Percentiles rank a stretch among this genome's conserved stretches.
phyloP scores from a whole-genome alignment of 805 yeast species.

The Pichia eremophila region DNA sequence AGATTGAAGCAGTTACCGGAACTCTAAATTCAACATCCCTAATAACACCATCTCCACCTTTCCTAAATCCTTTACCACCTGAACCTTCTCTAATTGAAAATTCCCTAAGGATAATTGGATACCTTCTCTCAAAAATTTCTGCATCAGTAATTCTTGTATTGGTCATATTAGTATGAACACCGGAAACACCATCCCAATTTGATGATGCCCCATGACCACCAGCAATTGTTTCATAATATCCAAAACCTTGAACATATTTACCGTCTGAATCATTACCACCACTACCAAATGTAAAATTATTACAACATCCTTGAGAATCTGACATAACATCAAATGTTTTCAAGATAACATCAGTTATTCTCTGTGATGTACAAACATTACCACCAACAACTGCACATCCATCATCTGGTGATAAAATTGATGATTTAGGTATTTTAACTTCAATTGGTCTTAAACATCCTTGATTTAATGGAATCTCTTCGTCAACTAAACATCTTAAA shows the following conservation, averaged over 20 bases:
- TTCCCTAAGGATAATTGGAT: constrained; percentile 70
- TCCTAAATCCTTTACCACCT: constrained; percentile 68
- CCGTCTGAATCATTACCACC: constrained; percentile 51
- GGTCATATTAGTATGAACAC: constrained; percentile 92
- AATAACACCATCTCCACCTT: constrained; percentile 81
- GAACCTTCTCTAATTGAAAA: constrained; percentile 62
- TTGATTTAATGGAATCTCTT: constrained; percentile 85
- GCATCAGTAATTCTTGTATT: constrained; percentile 90
- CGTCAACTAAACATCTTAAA: constrained; percentile 72
- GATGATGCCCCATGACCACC: constrained; percentile 92
- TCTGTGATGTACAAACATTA: constrained; percentile 89
- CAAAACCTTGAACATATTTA: constrained; percentile 57
- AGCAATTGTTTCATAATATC: constrained; percentile 90
- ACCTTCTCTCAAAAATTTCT: constrained; percentile 79
- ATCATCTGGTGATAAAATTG: constrained; percentile 62
- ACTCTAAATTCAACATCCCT: constrained; percentile 76
- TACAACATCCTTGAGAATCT: constrained; percentile 93
- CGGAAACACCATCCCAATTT: constrained; percentile 77
- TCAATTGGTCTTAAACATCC: constrained; percentile 81
- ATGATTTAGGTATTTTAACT: constrained; percentile 52
- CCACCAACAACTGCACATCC: constrained; percentile 95
- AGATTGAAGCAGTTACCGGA: constrained; percentile 66
- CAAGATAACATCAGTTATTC: constrained; percentile 82
- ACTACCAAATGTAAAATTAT: constrained; percentile 85
- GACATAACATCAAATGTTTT: constrained; percentile 86